Evolutionary conservation across 2,329 filamentous ascomycete species (phyloP), one percentile per base, ranked within the genome.

Genomic region (Botrytis galanthina): DNA sequence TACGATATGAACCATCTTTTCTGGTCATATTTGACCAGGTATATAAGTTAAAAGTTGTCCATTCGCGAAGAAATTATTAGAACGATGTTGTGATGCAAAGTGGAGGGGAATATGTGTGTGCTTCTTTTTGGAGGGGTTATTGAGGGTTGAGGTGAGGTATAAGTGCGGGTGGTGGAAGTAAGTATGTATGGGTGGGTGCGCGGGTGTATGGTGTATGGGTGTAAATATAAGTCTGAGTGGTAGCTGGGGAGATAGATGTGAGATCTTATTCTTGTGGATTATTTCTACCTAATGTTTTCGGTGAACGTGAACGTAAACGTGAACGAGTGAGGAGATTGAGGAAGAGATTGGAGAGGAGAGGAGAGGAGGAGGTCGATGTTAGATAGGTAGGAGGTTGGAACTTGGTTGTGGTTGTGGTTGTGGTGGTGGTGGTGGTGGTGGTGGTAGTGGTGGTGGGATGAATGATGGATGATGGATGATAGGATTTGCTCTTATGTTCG

Each of bases 1-100:
- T 89, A 86, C 78, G 90, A 83, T 86, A 85, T 79, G 83, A 83
- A 79, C 85, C 84, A 81, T 92, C 90, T 84, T 90, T 88, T 83
- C 87, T 88, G 83, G 90, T 88, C 91, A 93, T 93, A 83, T 83
- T 80, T 75, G 78, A 79, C 79, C 79, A 76, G 75, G 71, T 73
- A 51, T 73, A 64, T 73, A 62, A 71, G 73, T 75, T 80, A 79
- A 66, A 75, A 78, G 74, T 67, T 72, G 75, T 75, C 79, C 79
- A 80, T 80, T 73, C 70, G 75, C 61, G 62, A 57, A 67, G 22
- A 32, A 32, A 37, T 46, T 46, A 22, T 69, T 39, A 35, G 60
- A 7, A 59, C 16, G 48, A 39, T 42, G 48, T 32, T 64, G 61
- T 46, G 66, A 32, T 59, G 66, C 48, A 44, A 44, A 32, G 48